Conservation (phyloP, 2,329 filamentous ascomycete genomes). For the Apiospora arundinis region DNA sequence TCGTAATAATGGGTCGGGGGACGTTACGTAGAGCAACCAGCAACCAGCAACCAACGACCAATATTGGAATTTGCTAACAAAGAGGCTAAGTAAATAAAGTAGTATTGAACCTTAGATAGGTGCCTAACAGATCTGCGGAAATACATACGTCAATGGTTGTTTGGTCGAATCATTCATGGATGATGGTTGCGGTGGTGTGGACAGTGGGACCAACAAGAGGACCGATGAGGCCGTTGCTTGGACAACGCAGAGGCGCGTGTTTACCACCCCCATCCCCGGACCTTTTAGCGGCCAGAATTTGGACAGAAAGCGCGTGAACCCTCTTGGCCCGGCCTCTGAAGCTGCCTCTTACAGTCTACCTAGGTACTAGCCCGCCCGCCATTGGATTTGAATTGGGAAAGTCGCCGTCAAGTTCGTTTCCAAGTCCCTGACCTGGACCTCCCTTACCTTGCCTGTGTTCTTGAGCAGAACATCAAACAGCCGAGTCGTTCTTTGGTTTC, state of each 20-base stretch:
- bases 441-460: background rate
- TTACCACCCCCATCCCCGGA: background rate
- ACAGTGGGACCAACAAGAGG: background rate
- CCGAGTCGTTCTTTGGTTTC: background rate
- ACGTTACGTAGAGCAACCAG: too few relatives aligned
- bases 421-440: background rate
- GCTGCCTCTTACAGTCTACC: background rate
- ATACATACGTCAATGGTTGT: slow-evolving; percentile 6
- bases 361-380: background rate
- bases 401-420: background rate
- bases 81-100: background rate
- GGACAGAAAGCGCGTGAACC: background rate
- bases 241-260: background rate
- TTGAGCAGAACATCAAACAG: background rate
- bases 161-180: slow-evolving; percentile 2
- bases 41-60: background rate
- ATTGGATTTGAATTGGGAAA: background rate
- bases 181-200: background rate
- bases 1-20: too few relatives aligned
- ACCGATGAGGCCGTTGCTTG: background rate
- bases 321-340: background rate
- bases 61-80: background rate
- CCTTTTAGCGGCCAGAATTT: slow-evolving; percentile 1
- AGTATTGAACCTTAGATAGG: background rate
- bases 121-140: background rate